phyloP scores from a whole-genome alignment of 140 eudicot genomes.

The Senecio squalidus region DNA sequence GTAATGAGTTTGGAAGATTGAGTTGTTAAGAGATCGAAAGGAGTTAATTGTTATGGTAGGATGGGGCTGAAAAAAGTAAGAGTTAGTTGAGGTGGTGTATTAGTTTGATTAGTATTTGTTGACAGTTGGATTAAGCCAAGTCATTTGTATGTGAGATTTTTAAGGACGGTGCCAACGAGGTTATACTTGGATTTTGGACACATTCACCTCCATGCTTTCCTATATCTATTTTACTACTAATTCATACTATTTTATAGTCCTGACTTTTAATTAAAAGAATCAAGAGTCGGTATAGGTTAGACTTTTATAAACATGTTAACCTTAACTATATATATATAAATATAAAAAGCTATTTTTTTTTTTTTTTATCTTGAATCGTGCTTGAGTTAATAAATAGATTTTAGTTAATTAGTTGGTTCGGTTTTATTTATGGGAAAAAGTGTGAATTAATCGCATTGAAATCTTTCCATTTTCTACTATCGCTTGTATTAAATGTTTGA shows the following conservation, averaged over 20 bases:
- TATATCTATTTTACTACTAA: constrained; percentile 4
- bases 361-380: too few relatives aligned
- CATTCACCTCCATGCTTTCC: constrained; percentile 21
- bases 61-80: constrained; percentile 18
- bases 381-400: too few relatives aligned
- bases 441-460: too few relatives aligned
- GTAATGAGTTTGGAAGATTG: constrained; percentile 12
- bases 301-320: too few relatives aligned
- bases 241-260: background rate
- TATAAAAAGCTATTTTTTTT: too few relatives aligned
- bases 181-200: constrained; percentile 28
- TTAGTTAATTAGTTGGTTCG: too few relatives aligned
- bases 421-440: too few relatives aligned
- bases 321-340: too few relatives aligned
- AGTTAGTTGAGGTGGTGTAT: constrained; percentile 17
- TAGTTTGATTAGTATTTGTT: constrained; percentile 16
- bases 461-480: too few relatives aligned
- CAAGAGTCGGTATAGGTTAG: background rate
- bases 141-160: constrained; percentile 17
- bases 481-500: too few relatives aligned
- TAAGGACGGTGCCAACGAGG: constrained; percentile 34
- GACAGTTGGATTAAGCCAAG: constrained; percentile 23
- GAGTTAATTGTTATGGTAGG: background rate
- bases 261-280: background rate
- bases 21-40: constrained; percentile 7